A percentile compares a stretch with the other conserved stretches of the same genome.
phyloP scores from a whole-genome alignment of 2,329 filamentous ascomycete genomes.

The Xylariaceae sp. region DNA sequence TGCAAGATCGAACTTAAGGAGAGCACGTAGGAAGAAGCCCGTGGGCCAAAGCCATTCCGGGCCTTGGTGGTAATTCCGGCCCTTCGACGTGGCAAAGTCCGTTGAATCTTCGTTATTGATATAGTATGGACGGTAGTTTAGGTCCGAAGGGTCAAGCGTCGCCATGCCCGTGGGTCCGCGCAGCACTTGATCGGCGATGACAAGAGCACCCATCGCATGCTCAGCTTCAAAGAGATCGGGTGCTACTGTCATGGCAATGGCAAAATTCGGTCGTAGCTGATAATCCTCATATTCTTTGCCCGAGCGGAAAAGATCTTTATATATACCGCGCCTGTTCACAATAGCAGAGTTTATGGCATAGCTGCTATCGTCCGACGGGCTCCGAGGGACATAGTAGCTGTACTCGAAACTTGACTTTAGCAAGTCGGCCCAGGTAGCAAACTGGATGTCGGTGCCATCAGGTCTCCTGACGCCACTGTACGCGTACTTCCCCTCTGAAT shows the following conservation, averaged over 20 bases:
- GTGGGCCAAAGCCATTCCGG: slow-evolving; percentile 98
- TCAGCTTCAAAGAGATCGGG: slow-evolving; percentile 77
- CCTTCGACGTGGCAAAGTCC: slow-evolving; percentile 89
- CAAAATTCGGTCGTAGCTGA: slow-evolving; percentile 89
- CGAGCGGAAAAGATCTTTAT: slow-evolving; percentile 93
- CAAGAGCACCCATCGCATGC: slow-evolving; percentile 76
- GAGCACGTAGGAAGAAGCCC: slow-evolving; percentile 87
- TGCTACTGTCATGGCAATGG: slow-evolving; percentile 92
- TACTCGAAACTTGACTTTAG: slow-evolving; percentile 86
- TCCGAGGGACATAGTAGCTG: slow-evolving; percentile 79
- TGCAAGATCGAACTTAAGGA: slow-evolving; percentile 84
- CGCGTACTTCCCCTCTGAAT: slow-evolving; percentile 64
- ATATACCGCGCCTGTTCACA: slow-evolving; percentile 89
- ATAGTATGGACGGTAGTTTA: slow-evolving; percentile 94
- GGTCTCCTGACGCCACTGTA: slow-evolving; percentile 67
- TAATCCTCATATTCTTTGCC: slow-evolving; percentile 98
- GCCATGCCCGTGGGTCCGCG: slow-evolving; percentile 91
- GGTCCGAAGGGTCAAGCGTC: slow-evolving; percentile 84
- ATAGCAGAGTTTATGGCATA: slow-evolving; percentile 78
- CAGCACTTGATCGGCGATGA: slow-evolving; percentile 72
- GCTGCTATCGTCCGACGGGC: slow-evolving; percentile 63
- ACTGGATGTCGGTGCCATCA: slow-evolving; percentile 60
- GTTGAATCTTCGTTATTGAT: slow-evolving; percentile 89
- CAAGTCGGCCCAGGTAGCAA: slow-evolving; percentile 71
- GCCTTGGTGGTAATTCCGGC: slow-evolving; percentile 95